Base-by-base conservation (phyloP, 2,329 filamentous ascomycete genomes). In the Aspergillus melleus region DNA sequence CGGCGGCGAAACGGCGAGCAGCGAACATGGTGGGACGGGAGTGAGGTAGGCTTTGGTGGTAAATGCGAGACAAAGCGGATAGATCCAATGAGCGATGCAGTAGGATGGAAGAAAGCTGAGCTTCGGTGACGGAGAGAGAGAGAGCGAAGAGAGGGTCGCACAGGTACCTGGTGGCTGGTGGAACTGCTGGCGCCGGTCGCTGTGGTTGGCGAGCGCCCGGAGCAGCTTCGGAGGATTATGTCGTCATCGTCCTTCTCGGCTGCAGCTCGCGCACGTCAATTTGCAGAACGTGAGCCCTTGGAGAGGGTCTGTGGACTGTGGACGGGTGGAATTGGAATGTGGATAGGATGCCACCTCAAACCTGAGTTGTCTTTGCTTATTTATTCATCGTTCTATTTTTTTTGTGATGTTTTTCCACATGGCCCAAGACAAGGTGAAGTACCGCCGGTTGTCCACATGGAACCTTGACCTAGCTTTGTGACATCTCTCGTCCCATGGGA, bases 21-120 rank as follows among this genome's bases (percentile, higher is more conserved):
- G 73, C 72, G 58, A 78, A 77, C 75, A 78, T 77, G 51, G 44
- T 68, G 64, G n/a, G 16, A 47, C 9, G 44, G 42, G 16, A 16
- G 20, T 22, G n/a, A 46, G 20, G 16, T 19, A 4, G n/a, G 42
- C 6, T 22, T 11, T 19, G 42, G 42, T 46, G 14, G 10, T 16
- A 49, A 44, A 5, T 44, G 24, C 24, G 24, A 24, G 24, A 6
- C 24, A 24, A 24, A 24, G 24, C 24, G 24, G 4, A 51, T 36
- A 49, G 32, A 12, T 47, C 44, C 44, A 47, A 47, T 47, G 44
- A 16, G 6, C 6, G 19, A 36, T 36, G 32, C 32, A 36, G 32
- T 14, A 4, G 11, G 32, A 36, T 12, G 32, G 32, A 36, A 19
- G 42, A 46, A 24, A 46, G 42, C 42, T 46, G 42, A 20, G 26